Conservation (phyloP, 164 flowering plant species). For the Chimonanthus salicifolius region DNA sequence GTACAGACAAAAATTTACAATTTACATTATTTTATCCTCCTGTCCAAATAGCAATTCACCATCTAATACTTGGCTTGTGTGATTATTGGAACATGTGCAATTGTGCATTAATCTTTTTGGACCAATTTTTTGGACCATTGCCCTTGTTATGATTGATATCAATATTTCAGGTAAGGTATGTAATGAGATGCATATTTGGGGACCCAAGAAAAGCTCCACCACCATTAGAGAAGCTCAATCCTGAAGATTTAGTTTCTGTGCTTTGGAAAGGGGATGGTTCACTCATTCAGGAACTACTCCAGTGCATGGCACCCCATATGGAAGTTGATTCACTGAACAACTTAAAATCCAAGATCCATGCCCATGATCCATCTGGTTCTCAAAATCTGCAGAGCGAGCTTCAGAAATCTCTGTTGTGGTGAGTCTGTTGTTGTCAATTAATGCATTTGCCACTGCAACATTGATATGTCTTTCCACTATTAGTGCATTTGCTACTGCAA, state of each 20-base stretch:
- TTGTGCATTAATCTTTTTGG: no score
- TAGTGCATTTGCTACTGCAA: no score
- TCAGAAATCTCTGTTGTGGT: constrained; percentile 81
- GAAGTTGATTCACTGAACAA: constrained; percentile 54
- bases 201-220: constrained; percentile 95
- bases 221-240: constrained; percentile 72
- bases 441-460: not conserved
- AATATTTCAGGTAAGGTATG: constrained; percentile 77
- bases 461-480: no score
- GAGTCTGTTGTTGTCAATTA: constrained; percentile 10
- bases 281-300: constrained; percentile 78
- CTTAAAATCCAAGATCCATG: constrained; percentile 55
- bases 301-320: constrained; percentile 76
- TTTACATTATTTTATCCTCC: no score
- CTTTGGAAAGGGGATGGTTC: constrained; percentile 97
- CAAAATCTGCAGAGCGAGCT: constrained; percentile 58
- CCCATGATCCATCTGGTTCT: constrained; percentile 79
- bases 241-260: constrained; percentile 56
- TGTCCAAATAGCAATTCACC: no score
- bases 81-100: no score
- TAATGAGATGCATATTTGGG: constrained; percentile 78
- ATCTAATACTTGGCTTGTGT: no score
- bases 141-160: not conserved
- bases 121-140: not conserved
- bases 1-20: no score